A percentile compares a stretch with the other conserved stretches of the same genome.
phyloP scores from a whole-genome alignment of 1,284 basidiomycete species.

The Ceratorhiza oryzae-sativae region DNA sequence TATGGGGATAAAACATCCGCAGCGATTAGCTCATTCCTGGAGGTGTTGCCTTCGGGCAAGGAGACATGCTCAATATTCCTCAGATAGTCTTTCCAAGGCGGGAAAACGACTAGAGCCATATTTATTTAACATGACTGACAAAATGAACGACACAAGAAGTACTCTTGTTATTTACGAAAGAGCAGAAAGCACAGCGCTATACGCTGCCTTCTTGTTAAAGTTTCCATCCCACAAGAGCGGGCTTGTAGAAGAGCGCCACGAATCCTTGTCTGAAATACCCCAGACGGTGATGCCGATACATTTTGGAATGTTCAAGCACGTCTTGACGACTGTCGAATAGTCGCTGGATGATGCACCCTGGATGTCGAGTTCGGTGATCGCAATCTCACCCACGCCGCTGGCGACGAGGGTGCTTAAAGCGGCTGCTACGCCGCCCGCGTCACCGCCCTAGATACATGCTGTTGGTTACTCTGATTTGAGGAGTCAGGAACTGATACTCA shows the following conservation, averaged over 20 bases:
- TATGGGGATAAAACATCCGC: too few relatives aligned
- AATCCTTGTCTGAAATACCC: slow-evolving; percentile 21
- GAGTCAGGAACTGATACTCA: slow-evolving; percentile 47
- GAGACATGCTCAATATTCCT: too few relatives aligned
- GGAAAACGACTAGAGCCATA: too few relatives aligned
- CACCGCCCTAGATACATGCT: slow-evolving; percentile 55
- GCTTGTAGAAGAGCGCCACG: slow-evolving; percentile 9
- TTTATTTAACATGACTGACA: too few relatives aligned
- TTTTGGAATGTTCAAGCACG: slow-evolving; percentile 7
- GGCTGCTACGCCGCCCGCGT: slow-evolving; percentile 46
- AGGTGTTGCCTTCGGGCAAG: too few relatives aligned
- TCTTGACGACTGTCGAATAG: background rate
- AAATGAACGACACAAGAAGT: too few relatives aligned
- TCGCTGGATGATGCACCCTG: slow-evolving; percentile 46
- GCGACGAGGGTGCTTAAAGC: slow-evolving; percentile 52
- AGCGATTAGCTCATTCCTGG: too few relatives aligned
- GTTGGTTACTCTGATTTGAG: slow-evolving; percentile 56
- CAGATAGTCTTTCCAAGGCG: too few relatives aligned
- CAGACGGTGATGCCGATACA: slow-evolving; percentile 32
- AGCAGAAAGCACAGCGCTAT: slow-evolving; percentile 12
- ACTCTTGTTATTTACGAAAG: background rate
- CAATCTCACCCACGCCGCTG: slow-evolving; percentile 61
- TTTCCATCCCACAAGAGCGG: slow-evolving; percentile 38
- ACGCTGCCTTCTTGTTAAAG: slow-evolving; percentile 38
- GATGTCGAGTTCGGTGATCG: slow-evolving; percentile 67